phyloP scores from a whole-genome alignment of 2,329 filamentous ascomycete genomes.

The Colletotrichum somersetense region DNA sequence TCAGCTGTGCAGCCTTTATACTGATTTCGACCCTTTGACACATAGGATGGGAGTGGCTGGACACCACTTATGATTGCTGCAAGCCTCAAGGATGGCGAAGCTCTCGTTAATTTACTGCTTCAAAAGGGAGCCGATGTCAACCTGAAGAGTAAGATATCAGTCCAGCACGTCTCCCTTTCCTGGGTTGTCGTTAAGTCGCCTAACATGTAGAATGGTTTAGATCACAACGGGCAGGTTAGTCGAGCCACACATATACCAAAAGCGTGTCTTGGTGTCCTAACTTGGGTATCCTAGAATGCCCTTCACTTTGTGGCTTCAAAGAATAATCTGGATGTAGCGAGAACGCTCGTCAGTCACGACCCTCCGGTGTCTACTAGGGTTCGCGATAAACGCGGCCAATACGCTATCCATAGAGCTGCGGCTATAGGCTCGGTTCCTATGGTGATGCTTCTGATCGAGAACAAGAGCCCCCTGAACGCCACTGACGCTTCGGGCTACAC shows the following conservation, averaged over 20 bases:
- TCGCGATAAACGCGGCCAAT: conserved; percentile 88
- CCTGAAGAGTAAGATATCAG: conserved; percentile 70
- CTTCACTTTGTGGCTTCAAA: conserved; percentile 95
- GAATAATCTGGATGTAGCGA: conserved; percentile 84
- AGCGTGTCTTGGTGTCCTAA: not conserved
- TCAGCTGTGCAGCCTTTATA: not conserved
- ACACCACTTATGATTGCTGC: conserved; percentile 87
- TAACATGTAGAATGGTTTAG: conserved; percentile 52
- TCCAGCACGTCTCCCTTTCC: not conserved
- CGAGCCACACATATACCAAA: not conserved
- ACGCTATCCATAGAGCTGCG: conserved; percentile 91
- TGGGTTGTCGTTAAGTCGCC: not conserved
- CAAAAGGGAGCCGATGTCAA: conserved; percentile 79
- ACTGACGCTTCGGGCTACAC: conserved; percentile 87
- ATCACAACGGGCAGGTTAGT: conserved; percentile 73
- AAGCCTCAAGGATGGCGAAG: conserved; percentile 79
- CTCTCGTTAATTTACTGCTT: conserved; percentile 76
- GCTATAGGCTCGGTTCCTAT: conserved; percentile 92
- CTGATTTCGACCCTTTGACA: not conserved
- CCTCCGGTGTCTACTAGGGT: conserved; percentile 79
- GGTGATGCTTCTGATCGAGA: conserved; percentile 81
- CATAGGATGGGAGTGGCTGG: conserved; percentile 82
- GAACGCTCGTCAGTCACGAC: conserved; percentile 79
- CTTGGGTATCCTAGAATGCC: conserved; percentile 70
- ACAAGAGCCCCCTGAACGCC: conserved; percentile 84